Percentiles rank a stretch among this genome's conserved stretches.
Conservation (phyloP, 441 rosid species). For the Arabidopsis lyrata region DNA sequence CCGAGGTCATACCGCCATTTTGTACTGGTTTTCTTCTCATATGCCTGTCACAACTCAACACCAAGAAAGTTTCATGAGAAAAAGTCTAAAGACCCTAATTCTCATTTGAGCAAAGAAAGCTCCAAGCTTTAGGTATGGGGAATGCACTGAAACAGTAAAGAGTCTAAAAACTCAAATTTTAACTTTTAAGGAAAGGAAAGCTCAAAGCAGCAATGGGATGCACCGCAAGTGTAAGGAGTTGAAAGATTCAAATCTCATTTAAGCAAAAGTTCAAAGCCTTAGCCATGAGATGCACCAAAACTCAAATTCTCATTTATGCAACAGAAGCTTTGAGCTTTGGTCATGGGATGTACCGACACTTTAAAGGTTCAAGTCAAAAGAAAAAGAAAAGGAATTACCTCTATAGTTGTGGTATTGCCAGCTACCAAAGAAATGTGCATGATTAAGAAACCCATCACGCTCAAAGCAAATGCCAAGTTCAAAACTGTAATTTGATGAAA, state of each 20-base stretch:
- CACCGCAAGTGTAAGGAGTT: neutral
- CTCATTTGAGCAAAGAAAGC: neutral
- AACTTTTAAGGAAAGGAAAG: neutral
- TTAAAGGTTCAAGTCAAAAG: neutral
- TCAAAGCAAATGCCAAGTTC: conserved; percentile 82
- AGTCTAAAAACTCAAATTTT: neutral
- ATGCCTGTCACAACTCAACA: conserved; percentile 61
- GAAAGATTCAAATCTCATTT: neutral
- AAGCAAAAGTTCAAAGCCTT: neutral
- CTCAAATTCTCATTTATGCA: neutral
- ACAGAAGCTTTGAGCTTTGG: neutral
- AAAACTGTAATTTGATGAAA: conserved; percentile 56
- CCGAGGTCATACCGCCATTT: conserved; percentile 93
- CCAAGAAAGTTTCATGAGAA: conserved; percentile 24
- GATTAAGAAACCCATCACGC: conserved; percentile 82
- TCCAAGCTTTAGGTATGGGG: neutral
- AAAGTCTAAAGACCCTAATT: neutral
- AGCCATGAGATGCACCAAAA: conserved; percentile 7
- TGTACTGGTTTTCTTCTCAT: conserved; percentile 72
- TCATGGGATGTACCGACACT: neutral
- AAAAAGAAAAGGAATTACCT: conserved; percentile 55
- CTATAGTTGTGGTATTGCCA: conserved; percentile 81
- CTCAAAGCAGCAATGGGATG: neutral
- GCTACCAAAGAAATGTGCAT: conserved; percentile 72
- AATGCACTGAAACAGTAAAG: neutral